phyloP scores from a whole-genome alignment of 202 grass and related monocot genomes.

The Schoenoplectus triqueter region DNA sequence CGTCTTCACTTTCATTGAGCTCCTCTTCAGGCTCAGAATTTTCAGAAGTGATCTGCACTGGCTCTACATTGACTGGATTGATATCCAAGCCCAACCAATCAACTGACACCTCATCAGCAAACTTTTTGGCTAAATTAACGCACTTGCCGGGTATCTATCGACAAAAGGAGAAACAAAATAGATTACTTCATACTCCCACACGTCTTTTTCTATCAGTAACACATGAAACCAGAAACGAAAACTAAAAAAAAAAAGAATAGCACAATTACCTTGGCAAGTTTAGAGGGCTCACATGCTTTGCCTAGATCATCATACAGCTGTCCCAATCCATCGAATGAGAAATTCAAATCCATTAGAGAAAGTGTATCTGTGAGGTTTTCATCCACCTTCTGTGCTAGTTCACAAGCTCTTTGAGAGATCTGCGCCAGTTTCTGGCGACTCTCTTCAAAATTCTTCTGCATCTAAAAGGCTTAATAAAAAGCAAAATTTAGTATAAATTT shows the following conservation, averaged over 20 bases:
- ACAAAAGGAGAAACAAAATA: constrained; percentile 11
- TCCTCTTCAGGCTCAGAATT: neutral
- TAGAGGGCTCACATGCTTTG: constrained; percentile 25
- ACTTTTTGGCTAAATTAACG: constrained; percentile 33
- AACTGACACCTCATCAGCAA: constrained; percentile 35
- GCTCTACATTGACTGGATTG: neutral
- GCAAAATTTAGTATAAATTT: neutral
- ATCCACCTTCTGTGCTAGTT: neutral
- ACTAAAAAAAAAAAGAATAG: neutral
- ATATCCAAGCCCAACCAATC: constrained; percentile 37
- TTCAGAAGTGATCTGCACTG: neutral
- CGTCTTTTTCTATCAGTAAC: constrained; percentile 7
- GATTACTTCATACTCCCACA: neutral
- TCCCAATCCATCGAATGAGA: constrained; percentile 36
- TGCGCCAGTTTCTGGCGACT: constrained; percentile 17
- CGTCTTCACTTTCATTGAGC: neutral
- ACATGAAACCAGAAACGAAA: neutral
- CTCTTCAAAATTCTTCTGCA: neutral
- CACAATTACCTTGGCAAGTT: constrained; percentile 31
- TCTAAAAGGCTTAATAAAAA: constrained; percentile 4
- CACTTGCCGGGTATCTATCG: constrained; percentile 29
- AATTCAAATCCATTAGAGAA: constrained; percentile 33
- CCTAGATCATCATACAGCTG: constrained; percentile 32
- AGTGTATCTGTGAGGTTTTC: constrained; percentile 8
- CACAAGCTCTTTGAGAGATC: neutral